Conservation (phyloP, 2,329 filamentous ascomycete species). For the Claviceps capensis region DNA sequence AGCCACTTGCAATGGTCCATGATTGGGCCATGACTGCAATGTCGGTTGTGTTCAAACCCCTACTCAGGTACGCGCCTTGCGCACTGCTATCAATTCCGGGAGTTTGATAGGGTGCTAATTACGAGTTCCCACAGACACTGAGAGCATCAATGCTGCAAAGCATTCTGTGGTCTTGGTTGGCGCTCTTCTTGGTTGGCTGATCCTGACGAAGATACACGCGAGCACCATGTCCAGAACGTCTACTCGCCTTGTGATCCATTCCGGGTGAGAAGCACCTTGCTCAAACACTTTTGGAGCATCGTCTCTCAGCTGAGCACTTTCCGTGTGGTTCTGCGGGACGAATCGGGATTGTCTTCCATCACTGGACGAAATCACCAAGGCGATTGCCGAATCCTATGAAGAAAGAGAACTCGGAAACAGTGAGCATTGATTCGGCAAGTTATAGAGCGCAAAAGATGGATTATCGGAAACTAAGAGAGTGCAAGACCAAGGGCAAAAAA, state of each 20-base stretch:
- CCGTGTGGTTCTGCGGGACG: neutral
- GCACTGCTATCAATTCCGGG: conserved; percentile 51
- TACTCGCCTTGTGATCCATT: neutral
- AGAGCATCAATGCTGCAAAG: conserved; percentile 17
- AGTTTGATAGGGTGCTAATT: conserved; percentile 92
- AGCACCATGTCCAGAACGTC: no score
- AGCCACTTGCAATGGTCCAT: neutral
- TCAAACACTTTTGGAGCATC: no score
- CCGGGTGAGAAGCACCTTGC: neutral
- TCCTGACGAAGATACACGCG: conserved; percentile 15
- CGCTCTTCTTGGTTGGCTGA: conserved; percentile 51
- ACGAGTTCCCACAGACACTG: conserved; percentile 44
- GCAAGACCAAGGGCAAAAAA: neutral
- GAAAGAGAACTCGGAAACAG: neutral
- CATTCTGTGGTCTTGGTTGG: conserved; percentile 28
- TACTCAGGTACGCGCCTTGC: conserved; percentile 70
- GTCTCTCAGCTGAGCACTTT: no score
- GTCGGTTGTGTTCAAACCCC: conserved; percentile 15
- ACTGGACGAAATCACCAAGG: neutral
- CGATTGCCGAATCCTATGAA: neutral
- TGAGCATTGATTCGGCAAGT: neutral
- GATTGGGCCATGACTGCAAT: neutral
- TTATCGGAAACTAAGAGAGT: neutral
- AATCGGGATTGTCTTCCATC: neutral
- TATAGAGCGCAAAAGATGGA: neutral